phyloP scores from a whole-genome alignment of 2,329 filamentous ascomycete genomes.

The Colletotrichum scovillei region DNA sequence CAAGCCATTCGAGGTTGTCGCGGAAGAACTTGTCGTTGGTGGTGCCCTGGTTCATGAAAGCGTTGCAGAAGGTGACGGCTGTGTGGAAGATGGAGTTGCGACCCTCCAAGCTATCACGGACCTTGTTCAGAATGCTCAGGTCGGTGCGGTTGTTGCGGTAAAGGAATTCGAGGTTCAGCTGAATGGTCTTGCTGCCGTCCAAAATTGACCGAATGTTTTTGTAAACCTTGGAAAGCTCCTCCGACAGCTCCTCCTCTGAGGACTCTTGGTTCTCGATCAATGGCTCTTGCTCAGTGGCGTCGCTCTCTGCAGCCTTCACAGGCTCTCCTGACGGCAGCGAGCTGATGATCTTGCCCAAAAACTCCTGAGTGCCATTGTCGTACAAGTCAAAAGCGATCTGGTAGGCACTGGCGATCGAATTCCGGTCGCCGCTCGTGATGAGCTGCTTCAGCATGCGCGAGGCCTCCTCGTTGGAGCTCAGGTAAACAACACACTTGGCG shows the following conservation, averaged over 20 bases:
- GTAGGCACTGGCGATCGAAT: slow-evolving; percentile 87
- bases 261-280: slow-evolving; percentile 60
- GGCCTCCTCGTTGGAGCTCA: slow-evolving; percentile 91
- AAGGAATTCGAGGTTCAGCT: slow-evolving; percentile 94
- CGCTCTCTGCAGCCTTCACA: slow-evolving; percentile 55
- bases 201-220: slow-evolving; percentile 76
- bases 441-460: slow-evolving; percentile 86
- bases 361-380: slow-evolving; percentile 98
- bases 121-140: slow-evolving; percentile 91
- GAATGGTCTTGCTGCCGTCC: slow-evolving; percentile 91
- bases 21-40: slow-evolving; percentile 99
- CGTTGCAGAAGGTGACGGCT: slow-evolving; percentile 96
- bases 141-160: slow-evolving; percentile 97
- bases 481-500: slow-evolving; percentile 95
- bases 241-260: slow-evolving; percentile 64
- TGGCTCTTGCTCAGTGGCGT: slow-evolving; percentile 58
- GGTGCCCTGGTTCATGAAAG: slow-evolving; percentile 99
- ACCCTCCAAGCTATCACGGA: slow-evolving; percentile 93
- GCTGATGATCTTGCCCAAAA: slow-evolving; percentile 88
- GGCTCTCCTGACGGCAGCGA: slow-evolving; percentile 73
- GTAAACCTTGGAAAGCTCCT: slow-evolving; percentile 67
- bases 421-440: slow-evolving; percentile 81
- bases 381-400: slow-evolving; percentile 98
- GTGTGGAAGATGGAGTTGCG: slow-evolving; percentile 99
- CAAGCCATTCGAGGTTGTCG: slow-evolving; percentile 96